phyloP scores from a whole-genome alignment of 2,329 filamentous ascomycete species.

The Celoporthe dispersa region DNA sequence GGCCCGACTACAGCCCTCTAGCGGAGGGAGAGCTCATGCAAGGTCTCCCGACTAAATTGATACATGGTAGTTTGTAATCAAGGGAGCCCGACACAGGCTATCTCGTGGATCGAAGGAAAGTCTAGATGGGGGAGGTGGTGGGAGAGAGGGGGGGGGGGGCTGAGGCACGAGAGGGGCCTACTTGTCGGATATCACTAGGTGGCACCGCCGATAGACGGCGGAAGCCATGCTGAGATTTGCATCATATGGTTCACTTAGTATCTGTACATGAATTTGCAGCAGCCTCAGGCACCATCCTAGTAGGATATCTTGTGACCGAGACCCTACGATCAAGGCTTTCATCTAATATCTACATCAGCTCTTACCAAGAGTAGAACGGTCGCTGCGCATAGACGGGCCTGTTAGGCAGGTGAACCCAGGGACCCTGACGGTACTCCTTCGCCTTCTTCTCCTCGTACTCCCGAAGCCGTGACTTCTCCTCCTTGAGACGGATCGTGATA shows the following conservation, averaged over 20 bases:
- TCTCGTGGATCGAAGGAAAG: too few species aligned
- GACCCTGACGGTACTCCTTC: conserved; percentile 73
- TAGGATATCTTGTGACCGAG: background rate
- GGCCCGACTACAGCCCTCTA: background rate
- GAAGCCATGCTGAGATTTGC: background rate
- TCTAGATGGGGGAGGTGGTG: too few species aligned
- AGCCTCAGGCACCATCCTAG: background rate
- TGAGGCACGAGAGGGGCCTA: too few species aligned
- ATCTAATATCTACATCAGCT: background rate
- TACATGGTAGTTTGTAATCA: too few species aligned
- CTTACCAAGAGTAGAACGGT: conserved; percentile 90
- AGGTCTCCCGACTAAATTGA: background rate
- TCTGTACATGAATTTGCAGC: background rate
- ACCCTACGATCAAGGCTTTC: too few species aligned
- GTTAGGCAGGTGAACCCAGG: conserved; percentile 89
- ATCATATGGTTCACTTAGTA: background rate
- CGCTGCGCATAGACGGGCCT: conserved; percentile 81
- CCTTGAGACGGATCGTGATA: conserved; percentile 83
- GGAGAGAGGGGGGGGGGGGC: too few species aligned
- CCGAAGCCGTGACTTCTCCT: conserved; percentile 87
- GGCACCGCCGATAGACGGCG: background rate
- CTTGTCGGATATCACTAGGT: background rate
- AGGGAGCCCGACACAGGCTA: too few species aligned
- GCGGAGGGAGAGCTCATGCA: background rate
- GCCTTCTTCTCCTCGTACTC: conserved; percentile 77